These are phyloP conservation scores for Rhazya stricta DNA, from an alignment of 257 asterid genomes.

Conservation along the genomic window DNA sequence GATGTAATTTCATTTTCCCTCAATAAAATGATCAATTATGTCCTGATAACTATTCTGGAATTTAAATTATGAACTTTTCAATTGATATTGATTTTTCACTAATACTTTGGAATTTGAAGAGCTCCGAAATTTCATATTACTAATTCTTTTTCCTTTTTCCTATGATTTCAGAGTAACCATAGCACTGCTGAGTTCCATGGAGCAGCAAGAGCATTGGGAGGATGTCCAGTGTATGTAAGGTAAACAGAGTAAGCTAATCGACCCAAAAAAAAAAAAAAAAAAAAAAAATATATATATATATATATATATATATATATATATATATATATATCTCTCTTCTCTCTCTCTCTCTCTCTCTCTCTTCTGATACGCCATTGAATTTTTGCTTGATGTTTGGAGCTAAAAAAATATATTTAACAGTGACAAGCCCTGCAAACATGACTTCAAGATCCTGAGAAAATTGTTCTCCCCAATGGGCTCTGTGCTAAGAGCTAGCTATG, in stretches of 20 bases:
- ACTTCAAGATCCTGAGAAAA: conserved; percentile 57
- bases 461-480: conserved; percentile 66
- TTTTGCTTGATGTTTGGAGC: neutral
- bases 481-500: conserved; percentile 48
- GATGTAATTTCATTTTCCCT: conserved; percentile 28
- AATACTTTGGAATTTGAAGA: neutral
- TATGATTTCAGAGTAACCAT: conserved; percentile 39
- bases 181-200: conserved; percentile 53
- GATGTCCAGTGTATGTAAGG: conserved; percentile 67
- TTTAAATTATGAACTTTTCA: no score
- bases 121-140: neutral
- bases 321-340: no score
- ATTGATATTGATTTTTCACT: no score
- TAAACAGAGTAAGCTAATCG: neutral
- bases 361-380: neutral
- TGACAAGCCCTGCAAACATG: conserved; percentile 54
- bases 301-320: no score
- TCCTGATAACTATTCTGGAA: no score
- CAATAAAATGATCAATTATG: neutral
- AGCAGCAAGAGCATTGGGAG: conserved; percentile 61
- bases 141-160: neutral
- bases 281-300: no score
- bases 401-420: conserved; percentile 12
- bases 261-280: neutral
- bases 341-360: no score